Percentiles rank a stretch among this genome's conserved stretches.
Conservation (phyloP, 2,329 filamentous ascomycete species). For the Cladophialophora psammophila region DNA sequence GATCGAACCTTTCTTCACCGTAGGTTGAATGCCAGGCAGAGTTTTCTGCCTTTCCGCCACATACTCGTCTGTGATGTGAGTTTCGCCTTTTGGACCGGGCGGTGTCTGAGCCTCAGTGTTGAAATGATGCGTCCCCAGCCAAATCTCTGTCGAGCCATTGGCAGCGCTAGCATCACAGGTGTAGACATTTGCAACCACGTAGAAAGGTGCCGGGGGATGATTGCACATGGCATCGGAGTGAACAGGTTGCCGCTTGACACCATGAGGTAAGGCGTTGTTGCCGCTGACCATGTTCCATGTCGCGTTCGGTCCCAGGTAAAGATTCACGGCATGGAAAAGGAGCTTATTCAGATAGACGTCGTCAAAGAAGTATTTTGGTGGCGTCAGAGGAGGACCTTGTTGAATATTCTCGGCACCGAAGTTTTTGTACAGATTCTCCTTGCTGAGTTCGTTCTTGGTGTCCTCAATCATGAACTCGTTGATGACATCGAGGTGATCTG, state of each 20-base stretch:
- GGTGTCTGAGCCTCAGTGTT: constrained; percentile 44
- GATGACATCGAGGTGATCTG: constrained; percentile 48
- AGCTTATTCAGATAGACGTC: constrained; percentile 48
- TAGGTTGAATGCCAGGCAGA: constrained; percentile 49
- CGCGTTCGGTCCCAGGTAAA: constrained; percentile 46
- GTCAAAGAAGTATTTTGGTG: constrained; percentile 26
- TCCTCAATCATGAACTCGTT: constrained; percentile 64
- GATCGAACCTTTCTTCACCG: constrained; percentile 59
- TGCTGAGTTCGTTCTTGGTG: constrained; percentile 37
- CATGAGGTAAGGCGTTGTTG: constrained; percentile 48
- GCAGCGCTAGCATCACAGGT: constrained; percentile 54
- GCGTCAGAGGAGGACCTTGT: constrained; percentile 41
- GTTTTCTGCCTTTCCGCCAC: constrained; percentile 45
- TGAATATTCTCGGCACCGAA: constrained; percentile 50
- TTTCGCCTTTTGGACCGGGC: constrained; percentile 34
- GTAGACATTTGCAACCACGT: constrained; percentile 58
- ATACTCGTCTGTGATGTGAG: constrained; percentile 45
- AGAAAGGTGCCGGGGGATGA: constrained; percentile 54
- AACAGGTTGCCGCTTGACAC: constrained; percentile 49
- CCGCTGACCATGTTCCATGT: constrained; percentile 44
- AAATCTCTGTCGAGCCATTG: constrained; percentile 60
- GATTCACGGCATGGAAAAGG: constrained; percentile 45
- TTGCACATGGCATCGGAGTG: constrained; percentile 55
- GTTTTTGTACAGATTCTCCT: constrained; percentile 45
- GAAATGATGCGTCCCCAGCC: constrained; percentile 58